Evolutionary conservation across 2,329 filamentous ascomycete genomes (phyloP).

Genomic region (Lachnellula willkommii): DNA sequence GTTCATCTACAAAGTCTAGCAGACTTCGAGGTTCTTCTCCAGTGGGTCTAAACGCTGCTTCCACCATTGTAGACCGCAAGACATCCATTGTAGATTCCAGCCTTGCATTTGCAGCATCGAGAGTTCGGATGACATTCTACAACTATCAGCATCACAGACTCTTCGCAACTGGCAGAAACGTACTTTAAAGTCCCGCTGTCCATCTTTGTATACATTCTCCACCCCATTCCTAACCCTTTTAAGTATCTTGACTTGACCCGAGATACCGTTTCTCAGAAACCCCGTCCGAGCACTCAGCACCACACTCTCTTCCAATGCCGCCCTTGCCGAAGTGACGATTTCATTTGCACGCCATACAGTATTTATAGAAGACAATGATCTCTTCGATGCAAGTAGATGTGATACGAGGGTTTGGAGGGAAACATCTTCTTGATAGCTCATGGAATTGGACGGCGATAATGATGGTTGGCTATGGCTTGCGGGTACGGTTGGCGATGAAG

Average conservation of each 20-base stretch:
- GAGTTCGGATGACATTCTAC: conserved; percentile 51
- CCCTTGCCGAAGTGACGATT: conserved; percentile 70
- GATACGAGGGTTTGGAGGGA: conserved; percentile 73
- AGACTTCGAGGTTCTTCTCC: conserved; percentile 57
- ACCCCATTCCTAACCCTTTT: conserved; percentile 47
- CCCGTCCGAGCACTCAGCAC: conserved; percentile 63
- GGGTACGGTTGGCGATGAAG: conserved; percentile 11
- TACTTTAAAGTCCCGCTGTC: conserved; percentile 52
- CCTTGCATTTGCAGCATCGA: conserved; percentile 61
- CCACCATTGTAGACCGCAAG: conserved; percentile 59
- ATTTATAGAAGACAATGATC: conserved; percentile 76
- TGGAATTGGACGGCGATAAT: conserved; percentile 21
- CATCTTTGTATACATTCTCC: conserved; percentile 51
- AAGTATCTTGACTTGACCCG: conserved; percentile 50
- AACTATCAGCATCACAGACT: conserved; percentile 4
- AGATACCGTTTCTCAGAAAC: conserved; percentile 61
- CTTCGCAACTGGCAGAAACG: neutral
- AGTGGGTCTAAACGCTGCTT: conserved; percentile 55
- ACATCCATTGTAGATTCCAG: conserved; percentile 62
- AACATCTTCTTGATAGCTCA: conserved; percentile 23
- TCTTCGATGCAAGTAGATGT: conserved; percentile 81
- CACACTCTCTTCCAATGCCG: conserved; percentile 71
- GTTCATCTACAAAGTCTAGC: conserved; percentile 72
- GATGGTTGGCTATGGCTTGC: conserved; percentile 25
- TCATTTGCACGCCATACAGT: conserved; percentile 83